Base-by-base conservation (phyloP, 202 grass and related monocot genomes). In the Carex arenaria region DNA sequence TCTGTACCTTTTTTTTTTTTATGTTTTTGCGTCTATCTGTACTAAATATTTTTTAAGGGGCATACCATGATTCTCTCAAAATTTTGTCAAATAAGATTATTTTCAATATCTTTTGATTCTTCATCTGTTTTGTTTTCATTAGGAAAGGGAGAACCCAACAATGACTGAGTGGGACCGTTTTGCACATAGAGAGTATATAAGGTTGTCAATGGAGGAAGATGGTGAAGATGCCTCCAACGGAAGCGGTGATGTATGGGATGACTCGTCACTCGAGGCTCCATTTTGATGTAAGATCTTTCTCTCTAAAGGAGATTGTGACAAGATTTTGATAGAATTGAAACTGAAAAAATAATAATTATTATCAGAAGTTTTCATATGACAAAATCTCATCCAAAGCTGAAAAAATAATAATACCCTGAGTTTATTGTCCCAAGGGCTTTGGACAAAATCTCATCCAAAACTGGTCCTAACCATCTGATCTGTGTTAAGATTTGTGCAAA, bases 161-260 rank as follows among this genome's bases (percentile, higher is more conserved):
- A 71, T 97, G 80, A 97, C 95, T 12, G 95, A 97, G 87, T 97
- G 95, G 95, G 95, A 97, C 85, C 92, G 95, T 53, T 94, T 97
- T 54, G 90, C 92, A n/a, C 95, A 97, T 83, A 91, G 95, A 82
- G 95, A 97, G 55, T 97, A 97, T 86, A 97, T 97, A 82, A 97
- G 95, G 64, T 76, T 97, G 54, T 97, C 95, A 28, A 94, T 97
- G 95, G 95, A 97, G 83, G 95, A 97, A 90, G 95, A 97, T 73
- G 92, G 92, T 78, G 95, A 97, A 88, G 95, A 97, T 93, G 95
- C 92, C 86, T 97, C 95, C 76, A 97, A 97, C 73, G 95, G 95
- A 84, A 97, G 95, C 67, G 95, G 73, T n/a, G 96, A 99, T 92
- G 93, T 99, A 56, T 99, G 96, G 96, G 96, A 99, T 65, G 96